Conservation (phyloP, 371 early-diverging fungal genomes). For the Smittium culicis region DNA sequence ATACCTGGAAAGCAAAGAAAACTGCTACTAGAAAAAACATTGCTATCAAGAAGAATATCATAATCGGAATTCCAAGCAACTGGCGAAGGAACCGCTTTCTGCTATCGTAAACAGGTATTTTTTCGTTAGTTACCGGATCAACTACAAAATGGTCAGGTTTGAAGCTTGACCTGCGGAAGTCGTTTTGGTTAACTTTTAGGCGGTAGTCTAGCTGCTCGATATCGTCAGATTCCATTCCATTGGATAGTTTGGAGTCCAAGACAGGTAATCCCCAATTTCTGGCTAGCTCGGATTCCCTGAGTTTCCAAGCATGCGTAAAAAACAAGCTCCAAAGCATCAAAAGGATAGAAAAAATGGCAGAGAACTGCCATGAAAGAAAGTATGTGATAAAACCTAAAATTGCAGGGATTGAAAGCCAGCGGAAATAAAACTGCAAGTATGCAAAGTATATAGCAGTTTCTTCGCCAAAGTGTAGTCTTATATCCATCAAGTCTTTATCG, state of each 20-base stretch:
- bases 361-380: constrained; percentile 37
- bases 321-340: constrained; percentile 55
- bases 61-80: constrained; percentile 41
- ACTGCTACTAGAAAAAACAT: constrained; percentile 47
- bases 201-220: constrained; percentile 5
- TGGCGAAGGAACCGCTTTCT: constrained; percentile 55
- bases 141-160: constrained; percentile 38
- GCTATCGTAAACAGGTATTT: constrained; percentile 46
- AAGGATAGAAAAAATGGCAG: constrained; percentile 46
- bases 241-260: neutral
- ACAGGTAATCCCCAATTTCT: constrained; percentile 54
- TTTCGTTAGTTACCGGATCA: constrained; percentile 64
- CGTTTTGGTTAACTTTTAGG: constrained; percentile 17
- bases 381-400: constrained; percentile 46
- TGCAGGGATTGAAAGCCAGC: constrained; percentile 54
- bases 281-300: constrained; percentile 53
- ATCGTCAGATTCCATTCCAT: neutral
- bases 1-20: constrained; percentile 61
- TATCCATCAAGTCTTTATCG: constrained; percentile 43
- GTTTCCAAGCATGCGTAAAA: constrained; percentile 66
- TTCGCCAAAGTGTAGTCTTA: constrained; percentile 75
- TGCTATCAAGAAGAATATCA: constrained; percentile 42
- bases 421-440: constrained; percentile 69
- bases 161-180: constrained; percentile 42
- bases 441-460: constrained; percentile 82